These are phyloP conservation scores for Tolypocladium ovalisporum DNA, from an alignment of 2,329 filamentous ascomycete genomes.

Conservation along the genomic window DNA sequence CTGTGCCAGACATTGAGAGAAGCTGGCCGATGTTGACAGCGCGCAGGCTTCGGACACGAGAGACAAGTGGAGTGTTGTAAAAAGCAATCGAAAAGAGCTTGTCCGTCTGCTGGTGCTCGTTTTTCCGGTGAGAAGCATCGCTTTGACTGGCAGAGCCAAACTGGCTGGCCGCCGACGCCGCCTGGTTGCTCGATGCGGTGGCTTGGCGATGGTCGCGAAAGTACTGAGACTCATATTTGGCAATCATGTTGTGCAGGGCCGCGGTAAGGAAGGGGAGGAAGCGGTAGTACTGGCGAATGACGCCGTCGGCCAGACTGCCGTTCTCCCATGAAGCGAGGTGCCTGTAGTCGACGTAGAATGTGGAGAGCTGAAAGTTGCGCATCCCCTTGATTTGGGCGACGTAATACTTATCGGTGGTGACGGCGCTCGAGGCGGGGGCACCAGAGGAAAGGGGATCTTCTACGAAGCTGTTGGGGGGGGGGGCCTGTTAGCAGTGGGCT, in stretches of 20 bases:
- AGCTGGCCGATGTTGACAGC: conserved; percentile 87
- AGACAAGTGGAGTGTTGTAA: conserved; percentile 84
- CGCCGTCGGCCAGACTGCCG: conserved; percentile 71
- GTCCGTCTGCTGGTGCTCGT: conserved; percentile 92
- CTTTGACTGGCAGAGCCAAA: conserved; percentile 51
- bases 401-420: conserved; percentile 73
- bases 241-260: conserved; percentile 84
- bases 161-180: conserved; percentile 56
- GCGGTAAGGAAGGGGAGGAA: conserved; percentile 86
- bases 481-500: neutral
- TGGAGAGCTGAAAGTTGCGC: conserved; percentile 64
- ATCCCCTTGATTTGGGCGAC: conserved; percentile 74
- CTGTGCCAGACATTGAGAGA: conserved; percentile 91
- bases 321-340: conserved; percentile 71
- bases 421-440: conserved; percentile 55
- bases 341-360: conserved; percentile 77
- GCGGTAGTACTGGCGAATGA: conserved; percentile 87
- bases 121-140: conserved; percentile 63
- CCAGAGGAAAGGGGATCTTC: conserved; percentile 57
- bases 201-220: conserved; percentile 87
- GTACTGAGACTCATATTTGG: conserved; percentile 88
- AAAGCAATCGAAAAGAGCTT: conserved; percentile 91
- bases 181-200: conserved; percentile 60
- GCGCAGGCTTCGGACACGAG: conserved; percentile 72
- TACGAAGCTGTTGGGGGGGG: conserved; percentile 37